Evolutionary conservation across 1,139 yeast species (phyloP).

Genomic region (Geotrichum bryndzae): DNA sequence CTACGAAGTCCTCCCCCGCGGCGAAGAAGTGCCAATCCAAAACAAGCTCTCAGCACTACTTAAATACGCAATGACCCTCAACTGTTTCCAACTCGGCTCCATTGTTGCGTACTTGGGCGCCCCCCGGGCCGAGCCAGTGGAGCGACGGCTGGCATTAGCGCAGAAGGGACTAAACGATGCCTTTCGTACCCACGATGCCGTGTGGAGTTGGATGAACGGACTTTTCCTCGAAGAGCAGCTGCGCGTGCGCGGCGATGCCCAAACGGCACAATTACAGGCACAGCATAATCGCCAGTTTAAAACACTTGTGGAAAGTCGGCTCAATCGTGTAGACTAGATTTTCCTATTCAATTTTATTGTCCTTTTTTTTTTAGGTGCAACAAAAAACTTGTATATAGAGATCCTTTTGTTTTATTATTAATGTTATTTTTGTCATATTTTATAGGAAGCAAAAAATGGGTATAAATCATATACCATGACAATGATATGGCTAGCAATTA

Average conservation of each 20-base stretch:
- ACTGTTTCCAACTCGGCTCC: conserved; percentile 14
- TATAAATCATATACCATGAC: not conserved
- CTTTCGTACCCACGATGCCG: conserved; percentile 4
- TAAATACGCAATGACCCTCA: conserved; percentile 14
- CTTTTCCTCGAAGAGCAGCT: conserved; percentile 12
- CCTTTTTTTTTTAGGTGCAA: not conserved
- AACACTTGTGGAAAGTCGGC: conserved; percentile 7
- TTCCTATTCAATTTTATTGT: not conserved
- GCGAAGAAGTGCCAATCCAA: conserved; percentile 8
- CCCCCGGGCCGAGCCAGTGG: conserved; percentile 3
- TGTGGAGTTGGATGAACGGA: conserved; percentile 19
- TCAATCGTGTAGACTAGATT: conserved; percentile 17
- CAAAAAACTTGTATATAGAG: not conserved
- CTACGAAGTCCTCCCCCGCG: not conserved
- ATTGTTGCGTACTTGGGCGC: conserved; percentile 14
- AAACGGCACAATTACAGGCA: conserved; percentile 6
- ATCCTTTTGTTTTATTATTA: not conserved
- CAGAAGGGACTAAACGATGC: conserved; percentile 16
- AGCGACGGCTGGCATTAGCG: conserved; percentile 10
- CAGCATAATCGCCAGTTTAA: conserved; percentile 3
- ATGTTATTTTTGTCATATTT: too few species aligned
- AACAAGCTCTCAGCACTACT: conserved; percentile 14
- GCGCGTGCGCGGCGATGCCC: conserved; percentile 7
- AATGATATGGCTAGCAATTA: not conserved
- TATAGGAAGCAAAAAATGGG: not conserved